Percentiles rank a stretch among this genome's conserved stretches.
Evolutionary conservation across 2,329 filamentous ascomycete species (phyloP).

Genomic region (Penicillium frequentans): DNA sequence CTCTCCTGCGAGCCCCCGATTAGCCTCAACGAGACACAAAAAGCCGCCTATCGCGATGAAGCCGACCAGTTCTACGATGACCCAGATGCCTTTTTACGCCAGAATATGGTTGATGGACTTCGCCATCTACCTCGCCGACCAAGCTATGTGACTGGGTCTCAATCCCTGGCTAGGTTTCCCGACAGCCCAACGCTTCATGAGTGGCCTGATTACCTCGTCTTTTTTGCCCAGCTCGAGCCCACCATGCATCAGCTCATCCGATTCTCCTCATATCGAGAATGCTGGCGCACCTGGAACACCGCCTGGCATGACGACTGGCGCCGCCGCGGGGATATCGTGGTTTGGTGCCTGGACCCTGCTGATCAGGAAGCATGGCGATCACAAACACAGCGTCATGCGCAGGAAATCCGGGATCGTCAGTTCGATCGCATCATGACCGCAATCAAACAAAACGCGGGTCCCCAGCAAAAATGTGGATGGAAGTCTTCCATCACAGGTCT

Average conservation of each 20-base stretch:
- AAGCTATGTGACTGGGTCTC: constrained; percentile 26
- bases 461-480: constrained; percentile 14
- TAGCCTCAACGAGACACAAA: constrained; percentile 59
- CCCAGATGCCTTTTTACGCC: constrained; percentile 58
- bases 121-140: constrained; percentile 34
- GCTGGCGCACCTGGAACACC: constrained; percentile 61
- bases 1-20: constrained; percentile 89
- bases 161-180: not conserved
- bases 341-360: constrained; percentile 53
- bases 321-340: constrained; percentile 61
- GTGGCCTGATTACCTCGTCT: constrained; percentile 51
- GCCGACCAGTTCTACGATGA: constrained; percentile 84
- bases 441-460: constrained; percentile 26
- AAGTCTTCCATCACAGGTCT: constrained; percentile 5
- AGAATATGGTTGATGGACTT: constrained; percentile 50
- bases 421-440: constrained; percentile 38
- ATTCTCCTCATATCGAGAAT: constrained; percentile 55
- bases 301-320: constrained; percentile 64
- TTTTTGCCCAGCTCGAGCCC: constrained; percentile 60
- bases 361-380: constrained; percentile 39
- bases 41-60: constrained; percentile 76
- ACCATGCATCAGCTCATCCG: constrained; percentile 46
- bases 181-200: constrained; percentile 24
- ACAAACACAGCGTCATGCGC: constrained; percentile 21
- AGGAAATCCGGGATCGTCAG: constrained; percentile 30